Conservation (phyloP, 2,329 filamentous ascomycete genomes). For the Ceratocystis destructans region DNA sequence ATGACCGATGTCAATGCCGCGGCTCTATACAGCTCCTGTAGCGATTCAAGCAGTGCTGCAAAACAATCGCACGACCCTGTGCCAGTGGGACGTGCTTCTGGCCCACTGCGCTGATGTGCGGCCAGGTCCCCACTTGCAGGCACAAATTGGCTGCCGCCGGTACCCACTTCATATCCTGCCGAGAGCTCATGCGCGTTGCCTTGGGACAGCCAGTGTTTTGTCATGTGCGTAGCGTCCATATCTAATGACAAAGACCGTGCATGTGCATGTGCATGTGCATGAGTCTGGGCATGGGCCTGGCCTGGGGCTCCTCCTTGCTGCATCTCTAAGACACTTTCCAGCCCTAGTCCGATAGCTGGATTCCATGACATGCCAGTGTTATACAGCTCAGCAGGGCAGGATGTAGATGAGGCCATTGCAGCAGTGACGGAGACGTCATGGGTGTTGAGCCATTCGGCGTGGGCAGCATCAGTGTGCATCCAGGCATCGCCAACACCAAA, state of each 20-base stretch:
- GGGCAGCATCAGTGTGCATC: constrained; percentile 22
- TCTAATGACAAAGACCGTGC: constrained; percentile 26
- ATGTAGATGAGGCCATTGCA: not conserved
- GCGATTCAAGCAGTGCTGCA: constrained; percentile 28
- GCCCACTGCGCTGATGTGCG: not conserved
- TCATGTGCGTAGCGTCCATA: constrained; percentile 7
- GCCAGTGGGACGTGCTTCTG: not conserved
- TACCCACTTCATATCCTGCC: not conserved
- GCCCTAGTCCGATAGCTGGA: constrained; percentile 22
- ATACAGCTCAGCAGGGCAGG: constrained; percentile 26
- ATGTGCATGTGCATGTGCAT: constrained; percentile 25
- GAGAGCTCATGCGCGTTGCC: constrained; percentile 18
- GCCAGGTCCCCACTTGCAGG: not conserved
- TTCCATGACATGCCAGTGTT: constrained; percentile 30
- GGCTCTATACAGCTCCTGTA: constrained; percentile 35
- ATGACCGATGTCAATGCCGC: constrained; percentile 29
- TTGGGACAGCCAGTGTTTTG: constrained; percentile 24
- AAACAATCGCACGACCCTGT: constrained; percentile 4
- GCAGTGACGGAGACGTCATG: not conserved
- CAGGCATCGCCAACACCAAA: constrained; percentile 9
- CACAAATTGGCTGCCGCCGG: not conserved
- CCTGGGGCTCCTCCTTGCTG: not conserved
- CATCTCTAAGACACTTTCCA: not conserved
- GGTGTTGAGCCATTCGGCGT: constrained; percentile 15
- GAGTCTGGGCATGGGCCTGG: constrained; percentile 24